Conservation (phyloP, 2,329 filamentous ascomycete species). For the Beauveria caledonica region DNA sequence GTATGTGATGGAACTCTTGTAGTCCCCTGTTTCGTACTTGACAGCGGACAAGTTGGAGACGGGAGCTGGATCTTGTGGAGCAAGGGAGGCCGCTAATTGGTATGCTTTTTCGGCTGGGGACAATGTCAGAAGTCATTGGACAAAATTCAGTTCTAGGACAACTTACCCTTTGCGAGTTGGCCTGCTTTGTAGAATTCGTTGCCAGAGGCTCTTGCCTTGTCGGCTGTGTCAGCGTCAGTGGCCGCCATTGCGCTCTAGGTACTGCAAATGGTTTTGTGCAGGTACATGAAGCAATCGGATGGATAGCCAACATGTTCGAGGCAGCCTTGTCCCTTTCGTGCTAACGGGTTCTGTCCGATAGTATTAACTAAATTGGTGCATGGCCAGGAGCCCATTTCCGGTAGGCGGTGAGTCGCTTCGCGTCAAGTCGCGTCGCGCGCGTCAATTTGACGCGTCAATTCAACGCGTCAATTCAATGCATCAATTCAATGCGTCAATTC, state of each 20-base stretch:
- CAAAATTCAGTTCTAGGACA: neutral
- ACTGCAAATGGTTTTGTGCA: neutral
- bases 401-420: too few species aligned
- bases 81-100: neutral
- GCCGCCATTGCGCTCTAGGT: neutral
- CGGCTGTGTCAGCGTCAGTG: neutral
- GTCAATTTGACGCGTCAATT: too few species aligned
- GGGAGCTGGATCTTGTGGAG: neutral
- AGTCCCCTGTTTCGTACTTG: conserved; percentile 7
- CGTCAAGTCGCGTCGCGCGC: too few species aligned
- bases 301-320: too few species aligned
- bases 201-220: neutral
- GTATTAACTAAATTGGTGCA: too few species aligned
- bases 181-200: neutral
- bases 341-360: too few species aligned
- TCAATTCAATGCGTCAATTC: too few species aligned
- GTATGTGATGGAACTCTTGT: conserved; percentile 13
- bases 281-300: too few species aligned
- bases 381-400: too few species aligned
- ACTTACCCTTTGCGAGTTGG: neutral
- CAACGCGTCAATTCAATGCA: too few species aligned
- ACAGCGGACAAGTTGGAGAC: conserved; percentile 10
- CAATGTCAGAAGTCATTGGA: neutral
- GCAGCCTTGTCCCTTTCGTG: too few species aligned
- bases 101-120: conserved; percentile 7